phyloP scores from a whole-genome alignment of 306 rosid species.

The Cajanus cajan region DNA sequence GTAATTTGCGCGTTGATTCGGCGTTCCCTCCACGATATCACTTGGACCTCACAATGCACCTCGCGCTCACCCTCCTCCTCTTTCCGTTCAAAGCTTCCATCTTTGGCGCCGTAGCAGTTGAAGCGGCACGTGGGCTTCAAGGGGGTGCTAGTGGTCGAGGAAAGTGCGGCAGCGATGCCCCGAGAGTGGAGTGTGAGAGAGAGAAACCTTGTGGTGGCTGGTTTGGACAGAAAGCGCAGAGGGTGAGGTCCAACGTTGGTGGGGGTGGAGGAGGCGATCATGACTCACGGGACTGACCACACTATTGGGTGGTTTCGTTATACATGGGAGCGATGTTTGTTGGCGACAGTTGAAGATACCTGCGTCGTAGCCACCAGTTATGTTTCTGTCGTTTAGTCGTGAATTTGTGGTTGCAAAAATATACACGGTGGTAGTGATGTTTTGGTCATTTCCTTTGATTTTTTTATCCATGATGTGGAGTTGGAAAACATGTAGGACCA shows the following conservation, averaged over 20 bases:
- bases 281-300: background rate
- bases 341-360: constrained; percentile 4
- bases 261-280: constrained; percentile 2
- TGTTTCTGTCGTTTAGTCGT: background rate
- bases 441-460: constrained; percentile 5
- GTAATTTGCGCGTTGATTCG: constrained; percentile 58
- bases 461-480: too few species aligned
- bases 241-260: constrained; percentile 37
- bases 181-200: constrained; percentile 10
- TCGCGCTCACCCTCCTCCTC: constrained; percentile 37
- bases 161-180: constrained; percentile 27
- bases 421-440: background rate
- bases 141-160: constrained; percentile 24
- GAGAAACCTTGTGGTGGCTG: background rate
- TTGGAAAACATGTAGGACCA: too few species aligned
- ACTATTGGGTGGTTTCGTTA: background rate
- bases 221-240: constrained; percentile 2
- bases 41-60: constrained; percentile 76
- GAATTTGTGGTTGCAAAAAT: constrained; percentile 7
- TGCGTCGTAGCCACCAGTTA: constrained; percentile 25
- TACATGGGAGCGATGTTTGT: background rate
- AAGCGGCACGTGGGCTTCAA: constrained; percentile 38
- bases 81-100: background rate
- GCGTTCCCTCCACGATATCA: constrained; percentile 87
- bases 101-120: constrained; percentile 3